Percentiles rank a stretch among this genome's conserved stretches.
Evolutionary conservation across 2,329 filamentous ascomycete genomes (phyloP).

Genomic region (Emmonsia crescens): DNA sequence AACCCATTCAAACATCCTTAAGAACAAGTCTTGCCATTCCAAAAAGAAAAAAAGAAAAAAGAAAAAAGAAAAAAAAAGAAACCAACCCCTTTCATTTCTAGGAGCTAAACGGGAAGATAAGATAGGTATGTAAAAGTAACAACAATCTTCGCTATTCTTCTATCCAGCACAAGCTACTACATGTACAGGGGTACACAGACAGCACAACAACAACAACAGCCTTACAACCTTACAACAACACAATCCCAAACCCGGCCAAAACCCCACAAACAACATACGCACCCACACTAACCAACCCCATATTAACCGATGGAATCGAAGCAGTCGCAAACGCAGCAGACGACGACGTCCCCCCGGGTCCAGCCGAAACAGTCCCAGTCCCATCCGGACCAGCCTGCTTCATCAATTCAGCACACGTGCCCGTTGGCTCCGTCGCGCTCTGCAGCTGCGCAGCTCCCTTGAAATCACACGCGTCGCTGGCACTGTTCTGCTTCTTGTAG

Average conservation of each 20-base stretch:
- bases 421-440: constrained; percentile 23
- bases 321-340: constrained; percentile 21
- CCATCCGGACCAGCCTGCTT: constrained; percentile 31
- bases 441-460: constrained; percentile 30
- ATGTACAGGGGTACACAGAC: background rate
- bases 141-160: background rate
- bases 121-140: too few species aligned
- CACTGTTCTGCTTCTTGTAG: constrained; percentile 29
- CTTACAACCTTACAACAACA: constrained; percentile 38
- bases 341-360: constrained; percentile 20
- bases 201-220: background rate
- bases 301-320: constrained; percentile 24
- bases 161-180: background rate
- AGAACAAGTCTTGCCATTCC: too few species aligned
- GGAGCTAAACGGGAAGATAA: too few species aligned
- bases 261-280: constrained; percentile 35
- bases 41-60: background rate
- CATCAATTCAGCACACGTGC: constrained; percentile 29
- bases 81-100: too few species aligned
- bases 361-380: constrained; percentile 29
- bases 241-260: constrained; percentile 36
- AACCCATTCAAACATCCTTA: too few species aligned
- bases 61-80: too few species aligned
- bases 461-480: constrained; percentile 33
- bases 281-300: constrained; percentile 33